Conservation (phyloP, 129 eudicot species). For the carrot (Daucus carota) region DH1_v3.0 NC_030381.2:33801501-33802000, state of each 20-base stretch:
- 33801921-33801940: conserved; percentile 87
- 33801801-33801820: not conserved
- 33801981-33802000: conserved; percentile 91
- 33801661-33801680: conserved; percentile 81
- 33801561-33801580: conserved; percentile 95
- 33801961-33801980: conserved; percentile 77
- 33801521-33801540: conserved; percentile 63
- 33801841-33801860: not conserved
- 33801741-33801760: not conserved
- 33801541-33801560: conserved; percentile 88
- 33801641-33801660: conserved; percentile 78
- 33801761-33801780: not conserved
- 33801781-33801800: not conserved
- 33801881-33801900: not conserved
- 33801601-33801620: conserved; percentile 66
- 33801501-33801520: conserved; percentile 80
- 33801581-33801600: conserved; percentile 76
- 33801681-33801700: conserved; percentile 86
- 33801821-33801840: conserved; percentile 1
- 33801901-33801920: conserved; percentile 3
- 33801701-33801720: conserved; percentile 3
- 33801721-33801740: not conserved
- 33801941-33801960: conserved; percentile 97
- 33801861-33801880: not conserved
- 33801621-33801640: conserved; percentile 72